phyloP scores from a whole-genome alignment of 768 basidiomycete species.

The Astraeus odoratus region DNA sequence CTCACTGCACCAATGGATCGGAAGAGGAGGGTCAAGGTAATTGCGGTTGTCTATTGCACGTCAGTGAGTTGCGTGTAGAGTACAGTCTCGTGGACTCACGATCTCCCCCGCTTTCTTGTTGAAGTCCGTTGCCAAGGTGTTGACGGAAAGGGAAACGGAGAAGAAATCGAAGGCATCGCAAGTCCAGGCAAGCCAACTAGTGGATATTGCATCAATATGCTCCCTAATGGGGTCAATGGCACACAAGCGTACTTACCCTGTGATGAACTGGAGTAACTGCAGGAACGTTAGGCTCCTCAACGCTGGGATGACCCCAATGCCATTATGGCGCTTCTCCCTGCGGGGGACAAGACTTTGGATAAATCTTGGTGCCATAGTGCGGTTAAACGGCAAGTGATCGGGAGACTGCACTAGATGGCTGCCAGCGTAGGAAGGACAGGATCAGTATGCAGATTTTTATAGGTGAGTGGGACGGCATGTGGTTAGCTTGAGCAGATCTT shows the following conservation, averaged over 20 bases:
- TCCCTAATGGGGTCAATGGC: background rate
- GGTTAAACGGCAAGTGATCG: background rate
- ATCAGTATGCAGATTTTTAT: background rate
- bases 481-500: background rate
- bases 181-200: constrained; percentile 80
- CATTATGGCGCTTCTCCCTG: constrained; percentile 34
- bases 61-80: background rate
- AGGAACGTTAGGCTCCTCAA: constrained; percentile 39
- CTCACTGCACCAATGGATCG: constrained; percentile 68
- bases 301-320: constrained; percentile 35
- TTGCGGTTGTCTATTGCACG: constrained; percentile 54
- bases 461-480: background rate
- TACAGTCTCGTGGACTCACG: constrained; percentile 23
- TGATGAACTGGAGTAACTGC: constrained; percentile 53
- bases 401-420: background rate
- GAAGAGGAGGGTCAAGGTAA: constrained; percentile 89
- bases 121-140: constrained; percentile 43
- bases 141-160: constrained; percentile 59
- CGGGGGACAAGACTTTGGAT: constrained; percentile 42
- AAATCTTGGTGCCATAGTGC: constrained; percentile 35
- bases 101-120: constrained; percentile 35
- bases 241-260: constrained; percentile 35
- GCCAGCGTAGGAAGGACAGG: background rate
- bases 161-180: constrained; percentile 87
- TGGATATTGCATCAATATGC: background rate